Conservation (phyloP, 2,329 filamentous ascomycete genomes). For the Aspergillus quadricinctus region DNA sequence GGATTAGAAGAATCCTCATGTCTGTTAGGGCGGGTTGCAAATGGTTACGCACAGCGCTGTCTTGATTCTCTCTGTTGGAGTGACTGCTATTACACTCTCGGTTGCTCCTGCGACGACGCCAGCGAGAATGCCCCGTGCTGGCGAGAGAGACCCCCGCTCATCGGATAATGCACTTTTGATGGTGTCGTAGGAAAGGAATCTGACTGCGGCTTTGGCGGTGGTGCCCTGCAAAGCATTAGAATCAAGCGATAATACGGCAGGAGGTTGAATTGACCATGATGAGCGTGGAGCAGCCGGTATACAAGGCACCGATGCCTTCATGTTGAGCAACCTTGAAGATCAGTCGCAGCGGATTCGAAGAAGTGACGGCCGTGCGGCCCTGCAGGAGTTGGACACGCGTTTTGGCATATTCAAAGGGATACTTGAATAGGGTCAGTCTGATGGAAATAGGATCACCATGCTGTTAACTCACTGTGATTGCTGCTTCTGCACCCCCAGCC, state of each 20-base stretch:
- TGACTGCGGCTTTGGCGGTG: slow-evolving; percentile 61
- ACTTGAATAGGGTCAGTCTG: slow-evolving; percentile 30
- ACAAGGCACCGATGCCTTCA: slow-evolving; percentile 57
- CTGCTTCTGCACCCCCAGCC: slow-evolving; percentile 52
- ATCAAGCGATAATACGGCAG: too few species aligned
- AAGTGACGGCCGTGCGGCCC: slow-evolving; percentile 43
- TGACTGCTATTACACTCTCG: slow-evolving; percentile 61
- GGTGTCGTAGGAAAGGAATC: slow-evolving; percentile 63
- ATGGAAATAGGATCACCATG: too few species aligned
- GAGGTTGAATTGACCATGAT: slow-evolving; percentile 36
- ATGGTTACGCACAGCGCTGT: slow-evolving; percentile 38
- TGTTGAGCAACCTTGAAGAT: slow-evolving; percentile 51
- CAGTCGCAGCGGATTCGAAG: slow-evolving; percentile 56
- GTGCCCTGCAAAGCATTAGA: slow-evolving; percentile 39
- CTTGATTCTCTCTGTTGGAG: slow-evolving; percentile 65
- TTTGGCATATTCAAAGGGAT: slow-evolving; percentile 66
- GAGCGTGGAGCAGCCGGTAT: slow-evolving; percentile 60
- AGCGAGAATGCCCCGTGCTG: slow-evolving; percentile 55
- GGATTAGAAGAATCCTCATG: too few species aligned
- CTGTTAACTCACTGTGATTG: slow-evolving; percentile 39
- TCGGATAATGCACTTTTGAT: slow-evolving; percentile 54
- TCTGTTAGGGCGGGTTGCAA: too few species aligned
- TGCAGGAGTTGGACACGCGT: slow-evolving; percentile 50
- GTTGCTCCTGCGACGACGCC: slow-evolving; percentile 62
- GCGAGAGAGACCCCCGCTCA: slow-evolving; percentile 54